A percentile compares a stretch with the other conserved stretches of the same genome.
Evolutionary conservation across 257 asterid genomes (phyloP).

Genomic region (Salvia splendens): DNA sequence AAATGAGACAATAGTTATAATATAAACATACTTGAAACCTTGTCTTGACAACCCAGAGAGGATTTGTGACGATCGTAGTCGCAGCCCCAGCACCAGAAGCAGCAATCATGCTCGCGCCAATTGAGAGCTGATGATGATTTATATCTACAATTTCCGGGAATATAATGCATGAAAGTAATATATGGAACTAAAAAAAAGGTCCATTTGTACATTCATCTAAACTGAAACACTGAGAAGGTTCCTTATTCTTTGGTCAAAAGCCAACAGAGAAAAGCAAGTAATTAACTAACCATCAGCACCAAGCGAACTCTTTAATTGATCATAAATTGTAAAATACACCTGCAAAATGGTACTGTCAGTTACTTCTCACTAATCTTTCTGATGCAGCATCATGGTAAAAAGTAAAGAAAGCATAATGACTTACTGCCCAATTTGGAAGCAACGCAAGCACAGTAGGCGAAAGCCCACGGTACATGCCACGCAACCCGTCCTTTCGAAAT

Average conservation of each 20-base stretch:
- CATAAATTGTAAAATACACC: slow-evolving; percentile 94
- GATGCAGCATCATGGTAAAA: slow-evolving; percentile 14
- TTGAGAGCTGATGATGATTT: slow-evolving; percentile 77
- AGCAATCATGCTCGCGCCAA: slow-evolving; percentile 91
- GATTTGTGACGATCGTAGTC: slow-evolving; percentile 81
- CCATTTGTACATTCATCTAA: slow-evolving; percentile 8
- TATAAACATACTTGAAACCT: slow-evolving; percentile 74
- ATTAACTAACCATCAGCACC: slow-evolving; percentile 77
- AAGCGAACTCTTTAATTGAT: slow-evolving; percentile 73
- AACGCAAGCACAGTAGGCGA: slow-evolving; percentile 91
- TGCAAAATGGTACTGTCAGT: slow-evolving; percentile 42
- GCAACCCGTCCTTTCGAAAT: slow-evolving; percentile 77
- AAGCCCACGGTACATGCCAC: slow-evolving; percentile 98
- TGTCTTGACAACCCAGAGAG: slow-evolving; percentile 98
- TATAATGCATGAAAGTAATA: slow-evolving; percentile 19
- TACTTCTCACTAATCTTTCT: slow-evolving; percentile 20
- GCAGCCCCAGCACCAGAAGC: slow-evolving; percentile 99
- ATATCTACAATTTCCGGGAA: slow-evolving; percentile 55
- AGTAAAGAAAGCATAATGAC: slow-evolving; percentile 27
- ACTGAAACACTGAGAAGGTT: not conserved
- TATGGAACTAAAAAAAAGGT: not conserved
- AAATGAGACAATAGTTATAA: slow-evolving; percentile 8
- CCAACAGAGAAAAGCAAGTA: slow-evolving; percentile 21
- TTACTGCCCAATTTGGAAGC: slow-evolving; percentile 97
- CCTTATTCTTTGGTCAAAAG: slow-evolving; percentile 6